Evolutionary conservation across 139 green algal species (phyloP).

Genomic region (Micromonas pusilla): DNA sequence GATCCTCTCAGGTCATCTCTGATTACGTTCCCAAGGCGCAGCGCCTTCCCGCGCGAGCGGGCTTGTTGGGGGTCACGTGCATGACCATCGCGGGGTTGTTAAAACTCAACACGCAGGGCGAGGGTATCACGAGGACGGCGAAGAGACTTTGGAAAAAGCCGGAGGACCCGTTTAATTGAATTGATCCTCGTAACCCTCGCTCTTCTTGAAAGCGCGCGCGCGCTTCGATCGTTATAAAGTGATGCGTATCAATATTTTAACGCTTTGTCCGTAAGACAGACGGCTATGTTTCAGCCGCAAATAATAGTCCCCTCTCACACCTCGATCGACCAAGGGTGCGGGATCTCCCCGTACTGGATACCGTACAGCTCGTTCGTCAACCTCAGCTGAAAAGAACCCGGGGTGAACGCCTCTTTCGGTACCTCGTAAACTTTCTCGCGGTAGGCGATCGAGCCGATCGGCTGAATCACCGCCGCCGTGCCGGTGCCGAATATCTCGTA

Average conservation of each 20-base stretch:
- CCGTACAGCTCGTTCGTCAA: constrained; percentile 42
- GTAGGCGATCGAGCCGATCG: constrained; percentile 37
- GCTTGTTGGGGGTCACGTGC: constrained; percentile 47
- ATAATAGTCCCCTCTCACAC: no score
- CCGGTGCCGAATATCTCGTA: constrained; percentile 70
- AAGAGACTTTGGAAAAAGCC: constrained; percentile 15
- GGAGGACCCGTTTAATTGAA: background rate
- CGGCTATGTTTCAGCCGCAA: no score
- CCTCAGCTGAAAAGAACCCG: constrained; percentile 14
- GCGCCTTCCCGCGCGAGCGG: constrained; percentile 43
- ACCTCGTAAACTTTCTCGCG: background rate
- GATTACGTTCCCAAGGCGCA: constrained; percentile 63
- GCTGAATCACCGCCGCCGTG: constrained; percentile 71
- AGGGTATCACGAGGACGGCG: background rate
- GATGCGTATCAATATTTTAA: no score
- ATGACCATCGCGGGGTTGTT: constrained; percentile 57
- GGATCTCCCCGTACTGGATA: constrained; percentile 56
- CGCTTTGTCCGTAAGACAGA: no score
- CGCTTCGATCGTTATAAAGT: background rate
- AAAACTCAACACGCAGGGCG: constrained; percentile 54
- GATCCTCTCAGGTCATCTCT: constrained; percentile 42
- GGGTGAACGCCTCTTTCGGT: background rate
- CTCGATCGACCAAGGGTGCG: constrained; percentile 28
- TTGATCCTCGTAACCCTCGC: background rate
- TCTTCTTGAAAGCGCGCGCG: background rate